Base-by-base conservation (phyloP, 441 rosid species). In the Mallotus japonicus region DNA sequence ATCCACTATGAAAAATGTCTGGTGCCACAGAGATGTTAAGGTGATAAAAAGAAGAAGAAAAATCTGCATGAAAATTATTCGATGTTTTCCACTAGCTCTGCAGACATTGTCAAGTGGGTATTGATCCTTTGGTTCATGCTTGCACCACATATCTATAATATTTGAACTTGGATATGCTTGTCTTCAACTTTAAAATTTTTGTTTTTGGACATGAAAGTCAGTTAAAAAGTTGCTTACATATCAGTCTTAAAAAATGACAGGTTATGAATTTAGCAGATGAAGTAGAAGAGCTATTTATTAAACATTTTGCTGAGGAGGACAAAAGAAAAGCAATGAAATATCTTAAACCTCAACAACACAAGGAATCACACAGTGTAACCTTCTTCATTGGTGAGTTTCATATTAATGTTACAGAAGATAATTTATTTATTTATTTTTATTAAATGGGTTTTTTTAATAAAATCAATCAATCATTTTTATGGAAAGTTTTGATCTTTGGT, bases 341-440 rank as follows among this genome's bases (percentile, higher is more conserved):
- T 83, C 94, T 95, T 72, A 91, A 80, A 77, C 97, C 98, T 20
- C 86, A 78, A 75, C 97, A 89, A 49, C 92, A 76, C 44, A 83
- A 84, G 83, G 98, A 95, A 71, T 93, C 98, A 24, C 99, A 93
- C 64, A 28, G 88, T 74, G 87, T 85, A 69, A 91, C 98, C 62
- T 95, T 92, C 84, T 90, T 92, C 87, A 87, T 90, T 59, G 99
- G 99, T 91, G 69, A 92, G 89, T 83, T 44, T 37, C 40, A 37
- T 37, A 4, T 37, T 37, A 37, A 37, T 37, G 40, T 4, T 37
- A 37, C 6, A 37, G 40, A 37, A 37, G 49, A 7, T 44, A 8
- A 7, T 44, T 8, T 8, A 10, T 44, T 44, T 44, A 5, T 9
- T 78, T 44, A 0, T 40, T 8, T 6, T 62, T 37, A 34, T 56